Conservation (phyloP, 805 yeast genomes). For the Saccharomycopsis sp. region DNA sequence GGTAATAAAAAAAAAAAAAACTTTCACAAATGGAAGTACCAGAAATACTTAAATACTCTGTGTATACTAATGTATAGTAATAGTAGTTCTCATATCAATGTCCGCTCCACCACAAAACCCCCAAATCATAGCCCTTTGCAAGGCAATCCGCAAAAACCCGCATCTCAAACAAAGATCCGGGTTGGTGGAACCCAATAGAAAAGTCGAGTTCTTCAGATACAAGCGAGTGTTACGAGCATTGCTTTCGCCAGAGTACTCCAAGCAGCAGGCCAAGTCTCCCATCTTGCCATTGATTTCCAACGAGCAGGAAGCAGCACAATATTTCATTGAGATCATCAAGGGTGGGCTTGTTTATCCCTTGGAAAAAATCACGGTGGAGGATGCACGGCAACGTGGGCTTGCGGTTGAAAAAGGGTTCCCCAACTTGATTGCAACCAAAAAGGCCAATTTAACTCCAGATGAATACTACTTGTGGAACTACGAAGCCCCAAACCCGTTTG, state of each 20-base stretch:
- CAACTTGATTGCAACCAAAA: conserved; percentile 43
- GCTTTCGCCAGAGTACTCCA: conserved; percentile 58
- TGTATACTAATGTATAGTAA: no score
- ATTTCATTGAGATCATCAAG: conserved; percentile 61
- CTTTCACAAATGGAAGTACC: no score
- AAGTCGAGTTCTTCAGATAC: conserved; percentile 75
- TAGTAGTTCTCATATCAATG: no score
- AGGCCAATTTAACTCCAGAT: conserved; percentile 53
- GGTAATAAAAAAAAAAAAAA: no score
- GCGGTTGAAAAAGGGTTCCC: conserved; percentile 43
- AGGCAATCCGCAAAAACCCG: conserved; percentile 54
- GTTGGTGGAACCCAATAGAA: conserved; percentile 44
- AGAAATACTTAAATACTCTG: no score
- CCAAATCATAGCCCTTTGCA: conserved; percentile 30
- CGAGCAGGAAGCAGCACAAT: conserved; percentile 48
- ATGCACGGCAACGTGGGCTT: conserved; percentile 53
- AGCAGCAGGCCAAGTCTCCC: conserved; percentile 39
- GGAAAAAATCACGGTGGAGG: conserved; percentile 58
- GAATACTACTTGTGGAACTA: conserved; percentile 81
- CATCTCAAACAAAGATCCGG: conserved; percentile 79
- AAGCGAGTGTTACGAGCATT: conserved; percentile 79
- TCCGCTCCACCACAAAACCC: conserved; percentile 31
- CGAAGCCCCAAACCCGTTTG: conserved; percentile 56
- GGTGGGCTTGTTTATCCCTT: conserved; percentile 70
- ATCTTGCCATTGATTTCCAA: conserved; percentile 40